Percentiles rank a stretch among this genome's conserved stretches.
Conservation (phyloP, 2,329 filamentous ascomycete species). For the Colletotrichum viniferum region DNA sequence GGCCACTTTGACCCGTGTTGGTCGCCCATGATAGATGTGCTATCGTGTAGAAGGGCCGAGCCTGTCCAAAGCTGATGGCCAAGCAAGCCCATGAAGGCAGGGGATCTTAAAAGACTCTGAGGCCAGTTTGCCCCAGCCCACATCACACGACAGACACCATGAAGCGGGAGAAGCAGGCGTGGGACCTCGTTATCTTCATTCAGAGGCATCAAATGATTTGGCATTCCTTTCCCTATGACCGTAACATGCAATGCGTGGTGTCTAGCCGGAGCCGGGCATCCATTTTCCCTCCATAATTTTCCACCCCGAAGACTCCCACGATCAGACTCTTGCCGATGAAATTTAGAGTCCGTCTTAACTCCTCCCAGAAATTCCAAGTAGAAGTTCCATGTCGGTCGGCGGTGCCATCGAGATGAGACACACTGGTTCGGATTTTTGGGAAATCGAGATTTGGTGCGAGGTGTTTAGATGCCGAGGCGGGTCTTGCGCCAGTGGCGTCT, state of each 20-base stretch:
- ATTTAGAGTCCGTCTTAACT: conserved; percentile 12
- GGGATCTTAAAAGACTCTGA: neutral
- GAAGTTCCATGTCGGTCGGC: conserved; percentile 18
- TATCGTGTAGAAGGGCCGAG: neutral
- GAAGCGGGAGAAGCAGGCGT: neutral
- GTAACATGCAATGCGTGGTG: conserved; percentile 46
- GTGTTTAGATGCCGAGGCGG: conserved; percentile 93
- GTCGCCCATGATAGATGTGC: neutral
- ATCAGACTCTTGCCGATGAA: conserved; percentile 19
- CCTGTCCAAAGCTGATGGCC: neutral
- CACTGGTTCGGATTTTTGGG: conserved; percentile 24
- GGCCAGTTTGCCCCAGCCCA: neutral
- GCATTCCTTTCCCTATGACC: conserved; percentile 52
- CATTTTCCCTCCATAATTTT: conserved; percentile 23
- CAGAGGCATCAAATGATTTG: conserved; percentile 28
- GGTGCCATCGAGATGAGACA: conserved; percentile 24
- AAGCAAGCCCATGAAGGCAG: neutral
- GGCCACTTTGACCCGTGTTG: neutral
- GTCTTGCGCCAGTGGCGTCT: conserved; percentile 99
- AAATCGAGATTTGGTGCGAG: conserved; percentile 46
- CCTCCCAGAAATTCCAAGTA: conserved; percentile 20
- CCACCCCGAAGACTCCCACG: conserved; percentile 26
- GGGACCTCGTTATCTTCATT: conserved; percentile 15
- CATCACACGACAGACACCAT: neutral
- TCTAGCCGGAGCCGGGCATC: conserved; percentile 26